Percentiles rank a stretch among this genome's conserved stretches.
These are phyloP conservation scores for Eragrostis tef DNA, from an alignment of 202 grass and related monocot genomes.

Conservation along the genomic window DNA sequence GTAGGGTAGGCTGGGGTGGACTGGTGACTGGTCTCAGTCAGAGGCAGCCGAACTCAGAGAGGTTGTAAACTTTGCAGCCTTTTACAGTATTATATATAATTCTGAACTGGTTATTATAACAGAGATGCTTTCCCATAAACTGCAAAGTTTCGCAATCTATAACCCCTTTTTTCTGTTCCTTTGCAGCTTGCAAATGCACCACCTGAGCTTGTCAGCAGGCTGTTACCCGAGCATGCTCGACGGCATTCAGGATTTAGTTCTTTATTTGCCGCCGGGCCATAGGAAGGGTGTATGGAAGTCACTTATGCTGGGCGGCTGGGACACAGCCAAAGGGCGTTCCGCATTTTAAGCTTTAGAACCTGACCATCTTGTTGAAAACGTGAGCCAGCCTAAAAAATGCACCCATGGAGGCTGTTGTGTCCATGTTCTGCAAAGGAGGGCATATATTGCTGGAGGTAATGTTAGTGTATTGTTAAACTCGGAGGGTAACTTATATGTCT, in stretches of 20 bases:
- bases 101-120: neutral
- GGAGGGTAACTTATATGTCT: slow-evolving; percentile 20
- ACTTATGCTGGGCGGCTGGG: neutral
- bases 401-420: slow-evolving; percentile 2
- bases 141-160: neutral
- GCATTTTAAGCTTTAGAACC: slow-evolving; percentile 40
- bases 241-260: slow-evolving; percentile 58
- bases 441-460: slow-evolving; percentile 24
- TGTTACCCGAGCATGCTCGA: slow-evolving; percentile 44
- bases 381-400: neutral
- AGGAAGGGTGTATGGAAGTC: slow-evolving; percentile 10
- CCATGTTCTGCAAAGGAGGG: slow-evolving; percentile 24
- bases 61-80: neutral
- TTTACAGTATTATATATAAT: neutral
- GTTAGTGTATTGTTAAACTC: slow-evolving; percentile 37
- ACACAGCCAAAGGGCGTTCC: slow-evolving; percentile 26
- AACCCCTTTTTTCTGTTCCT: slow-evolving; percentile 2
- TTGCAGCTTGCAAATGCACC: slow-evolving; percentile 43
- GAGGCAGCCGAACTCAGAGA: neutral
- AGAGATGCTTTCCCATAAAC: neutral
- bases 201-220: slow-evolving; percentile 32
- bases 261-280: slow-evolving; percentile 32
- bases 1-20: neutral
- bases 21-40: neutral
- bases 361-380: slow-evolving; percentile 45